Conservation (phyloP, 2,329 filamentous ascomycete species). For the Xylaria sp. region DNA sequence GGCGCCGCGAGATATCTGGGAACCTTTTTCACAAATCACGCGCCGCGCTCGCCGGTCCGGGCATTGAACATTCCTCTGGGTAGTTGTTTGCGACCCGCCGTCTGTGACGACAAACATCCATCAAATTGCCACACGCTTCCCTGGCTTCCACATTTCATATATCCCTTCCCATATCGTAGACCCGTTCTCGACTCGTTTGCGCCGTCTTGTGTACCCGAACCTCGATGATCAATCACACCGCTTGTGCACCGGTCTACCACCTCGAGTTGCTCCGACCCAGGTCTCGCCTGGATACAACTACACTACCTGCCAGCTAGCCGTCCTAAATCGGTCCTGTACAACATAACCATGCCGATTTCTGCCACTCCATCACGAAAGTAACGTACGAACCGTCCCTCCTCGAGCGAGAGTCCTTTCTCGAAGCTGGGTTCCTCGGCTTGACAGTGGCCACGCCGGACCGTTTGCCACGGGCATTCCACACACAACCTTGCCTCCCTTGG, state of each 20-base stretch:
- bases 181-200: constrained; percentile 2
- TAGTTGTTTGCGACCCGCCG: neutral
- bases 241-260: constrained; percentile 27
- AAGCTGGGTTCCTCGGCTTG: constrained; percentile 21
- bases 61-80: constrained; percentile 10
- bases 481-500: constrained; percentile 9
- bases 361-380: constrained; percentile 27
- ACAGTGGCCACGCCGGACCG: constrained; percentile 23
- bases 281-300: constrained; percentile 20
- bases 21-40: constrained; percentile 3
- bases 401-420: constrained; percentile 12
- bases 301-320: neutral
- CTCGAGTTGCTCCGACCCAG: constrained; percentile 25
- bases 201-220: constrained; percentile 25
- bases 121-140: constrained; percentile 20
- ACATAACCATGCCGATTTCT: constrained; percentile 31
- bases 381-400: constrained; percentile 25
- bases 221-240: constrained; percentile 29
- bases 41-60: constrained; percentile 18
- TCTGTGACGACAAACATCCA: constrained; percentile 7
- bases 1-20: constrained; percentile 5
- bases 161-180: neutral
- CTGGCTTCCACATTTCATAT: neutral
- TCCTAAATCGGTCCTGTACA: constrained; percentile 15
- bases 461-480: constrained; percentile 26